phyloP scores from a whole-genome alignment of 2,329 filamentous ascomycete genomes.

The Fusarium longipes region DNA sequence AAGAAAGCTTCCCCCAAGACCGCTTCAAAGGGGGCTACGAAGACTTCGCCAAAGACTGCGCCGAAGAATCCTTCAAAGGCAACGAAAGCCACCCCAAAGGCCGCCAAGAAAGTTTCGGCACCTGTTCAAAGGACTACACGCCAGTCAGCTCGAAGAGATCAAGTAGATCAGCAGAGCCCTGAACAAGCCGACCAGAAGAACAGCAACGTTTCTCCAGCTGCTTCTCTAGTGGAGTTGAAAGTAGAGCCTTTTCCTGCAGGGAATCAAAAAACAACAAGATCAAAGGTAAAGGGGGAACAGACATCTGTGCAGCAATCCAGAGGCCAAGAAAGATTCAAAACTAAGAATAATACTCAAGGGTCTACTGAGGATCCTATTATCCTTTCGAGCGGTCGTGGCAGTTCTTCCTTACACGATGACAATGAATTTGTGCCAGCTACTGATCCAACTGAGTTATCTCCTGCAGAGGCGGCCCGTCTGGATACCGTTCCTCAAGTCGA shows the following conservation, averaged over 20 bases:
- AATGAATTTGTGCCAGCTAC: not conserved
- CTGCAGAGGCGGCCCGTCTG: not conserved
- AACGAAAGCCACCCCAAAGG: not conserved
- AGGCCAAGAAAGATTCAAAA: not conserved
- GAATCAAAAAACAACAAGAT: not conserved
- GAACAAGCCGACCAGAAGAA: not conserved
- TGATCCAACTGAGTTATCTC: not conserved
- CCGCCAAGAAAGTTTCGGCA: not conserved
- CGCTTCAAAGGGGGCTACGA: not conserved
- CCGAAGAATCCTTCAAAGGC: slow-evolving; percentile 6
- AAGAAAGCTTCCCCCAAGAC: slow-evolving; percentile 9
- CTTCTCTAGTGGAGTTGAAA: not conserved
- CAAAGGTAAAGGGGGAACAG: not conserved
- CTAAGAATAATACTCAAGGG: not conserved
- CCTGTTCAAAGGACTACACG: not conserved
- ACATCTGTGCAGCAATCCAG: not conserved
- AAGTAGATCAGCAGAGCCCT: not conserved
- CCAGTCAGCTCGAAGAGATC: not conserved
- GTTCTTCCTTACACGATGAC: slow-evolving; percentile 9
- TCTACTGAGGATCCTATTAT: slow-evolving; percentile 19
- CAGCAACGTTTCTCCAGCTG: not conserved
- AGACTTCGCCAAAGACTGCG: not conserved
- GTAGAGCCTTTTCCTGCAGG: not conserved
- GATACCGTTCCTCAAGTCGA: not conserved
- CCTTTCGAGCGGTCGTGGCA: slow-evolving; percentile 34